Percentiles rank a stretch among this genome's conserved stretches.
Conservation (phyloP, 495 filamentous ascomycete genomes). For the Cenococcum geophilum region DNA sequence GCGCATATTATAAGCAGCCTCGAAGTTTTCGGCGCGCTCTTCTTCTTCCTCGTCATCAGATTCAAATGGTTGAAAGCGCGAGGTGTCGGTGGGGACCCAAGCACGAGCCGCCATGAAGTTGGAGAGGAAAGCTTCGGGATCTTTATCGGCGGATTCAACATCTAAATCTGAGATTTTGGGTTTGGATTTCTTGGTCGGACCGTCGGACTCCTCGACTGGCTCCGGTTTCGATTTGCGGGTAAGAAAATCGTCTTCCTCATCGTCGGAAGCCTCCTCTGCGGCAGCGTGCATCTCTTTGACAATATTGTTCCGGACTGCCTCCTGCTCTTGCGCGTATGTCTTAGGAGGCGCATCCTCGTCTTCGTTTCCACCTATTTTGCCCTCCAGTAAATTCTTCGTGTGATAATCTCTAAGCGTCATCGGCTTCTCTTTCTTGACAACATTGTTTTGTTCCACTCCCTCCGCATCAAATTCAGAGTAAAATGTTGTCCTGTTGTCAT, state of each 20-base stretch:
- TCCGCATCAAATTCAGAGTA: constrained; percentile 57
- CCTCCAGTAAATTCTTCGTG: constrained; percentile 69
- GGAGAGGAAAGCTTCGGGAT: constrained; percentile 82
- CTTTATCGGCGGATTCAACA: constrained; percentile 71
- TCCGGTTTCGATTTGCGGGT: constrained; percentile 31
- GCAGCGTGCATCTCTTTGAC: constrained; percentile 73
- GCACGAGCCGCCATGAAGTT: constrained; percentile 86
- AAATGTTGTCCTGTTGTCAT: constrained; percentile 72
- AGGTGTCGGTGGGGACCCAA: constrained; percentile 63
- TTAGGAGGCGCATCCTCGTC: constrained; percentile 48
- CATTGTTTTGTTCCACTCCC: constrained; percentile 35
- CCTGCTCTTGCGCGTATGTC: constrained; percentile 83
- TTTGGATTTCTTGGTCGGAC: constrained; percentile 10
- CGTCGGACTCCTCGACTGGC: constrained; percentile 7
- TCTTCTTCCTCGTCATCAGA: constrained; percentile 88
- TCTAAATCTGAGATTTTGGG: constrained; percentile 53
- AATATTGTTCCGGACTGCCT: constrained; percentile 66
- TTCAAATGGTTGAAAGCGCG: constrained; percentile 68
- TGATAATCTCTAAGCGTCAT: constrained; percentile 89
- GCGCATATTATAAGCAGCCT: constrained; percentile 91
- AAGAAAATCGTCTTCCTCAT: constrained; percentile 69
- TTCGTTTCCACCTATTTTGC: constrained; percentile 53
- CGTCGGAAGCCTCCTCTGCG: constrained; percentile 48
- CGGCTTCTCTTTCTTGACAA: constrained; percentile 63
- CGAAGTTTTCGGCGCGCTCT: constrained; percentile 73